Evolutionary conservation across 495 filamentous ascomycete genomes (phyloP).

Genomic region (Lentithecium fluviatile): DNA sequence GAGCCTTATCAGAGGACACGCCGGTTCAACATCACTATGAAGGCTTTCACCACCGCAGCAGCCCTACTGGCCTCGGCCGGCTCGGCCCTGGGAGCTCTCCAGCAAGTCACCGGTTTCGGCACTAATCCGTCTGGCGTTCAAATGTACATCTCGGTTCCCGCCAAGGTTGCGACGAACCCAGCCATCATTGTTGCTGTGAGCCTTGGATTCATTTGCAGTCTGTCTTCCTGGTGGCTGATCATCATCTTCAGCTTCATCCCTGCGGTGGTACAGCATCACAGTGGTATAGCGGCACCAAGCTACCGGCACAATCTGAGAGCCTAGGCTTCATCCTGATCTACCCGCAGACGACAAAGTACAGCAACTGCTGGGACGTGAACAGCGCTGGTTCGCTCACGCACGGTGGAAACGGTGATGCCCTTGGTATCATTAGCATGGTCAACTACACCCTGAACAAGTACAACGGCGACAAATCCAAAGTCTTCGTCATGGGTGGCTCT

Average conservation of each 20-base stretch:
- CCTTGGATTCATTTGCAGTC: constrained; percentile 14
- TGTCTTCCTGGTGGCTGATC: background rate
- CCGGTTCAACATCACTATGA: constrained; percentile 12
- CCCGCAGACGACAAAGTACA: constrained; percentile 50
- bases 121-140: constrained; percentile 19
- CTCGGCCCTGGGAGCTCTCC: constrained; percentile 9
- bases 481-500: constrained; percentile 57
- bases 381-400: constrained; percentile 54
- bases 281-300: constrained; percentile 52
- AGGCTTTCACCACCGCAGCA: constrained; percentile 3
- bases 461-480: constrained; percentile 48
- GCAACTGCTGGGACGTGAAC: constrained; percentile 62
- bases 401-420: constrained; percentile 58
- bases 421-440: constrained; percentile 63
- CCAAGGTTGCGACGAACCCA: constrained; percentile 52
- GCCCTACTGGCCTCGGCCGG: constrained; percentile 3
- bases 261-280: constrained; percentile 54
- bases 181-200: constrained; percentile 53
- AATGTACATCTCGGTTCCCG: constrained; percentile 55
- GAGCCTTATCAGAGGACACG: background rate
- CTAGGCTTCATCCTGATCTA: constrained; percentile 57
- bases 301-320: constrained; percentile 50
- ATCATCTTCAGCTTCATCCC: constrained; percentile 43
- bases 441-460: constrained; percentile 51
- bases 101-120: constrained; percentile 26